Conservation (phyloP, 495 filamentous ascomycete species). For the Hyaloscypha hepaticicola region DNA sequence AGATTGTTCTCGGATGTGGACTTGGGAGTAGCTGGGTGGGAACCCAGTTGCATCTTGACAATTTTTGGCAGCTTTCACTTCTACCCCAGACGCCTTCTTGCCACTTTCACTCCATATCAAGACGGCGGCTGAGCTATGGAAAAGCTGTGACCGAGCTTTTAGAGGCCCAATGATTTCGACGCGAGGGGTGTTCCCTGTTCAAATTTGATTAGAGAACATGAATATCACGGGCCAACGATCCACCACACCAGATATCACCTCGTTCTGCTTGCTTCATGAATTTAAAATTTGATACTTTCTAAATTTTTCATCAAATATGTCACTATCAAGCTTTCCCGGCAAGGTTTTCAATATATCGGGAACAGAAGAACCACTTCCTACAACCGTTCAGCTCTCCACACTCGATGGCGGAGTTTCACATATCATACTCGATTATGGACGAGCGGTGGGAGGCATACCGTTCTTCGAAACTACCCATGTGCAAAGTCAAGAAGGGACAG, state of each 20-base stretch:
- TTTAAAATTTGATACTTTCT: too few species aligned
- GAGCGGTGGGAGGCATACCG: constrained; percentile 18
- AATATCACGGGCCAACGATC: not conserved
- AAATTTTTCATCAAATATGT: not conserved
- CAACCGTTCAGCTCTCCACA: not conserved
- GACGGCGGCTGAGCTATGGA: not conserved
- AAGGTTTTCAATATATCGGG: not conserved
- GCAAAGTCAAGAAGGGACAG: not conserved
- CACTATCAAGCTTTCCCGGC: not conserved
- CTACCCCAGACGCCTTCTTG: too few species aligned
- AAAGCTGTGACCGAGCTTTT: not conserved
- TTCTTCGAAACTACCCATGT: constrained; percentile 10
- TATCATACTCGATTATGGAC: constrained; percentile 19
- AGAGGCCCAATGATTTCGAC: not conserved
- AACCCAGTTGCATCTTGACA: too few species aligned
- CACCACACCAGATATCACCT: too few species aligned
- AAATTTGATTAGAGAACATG: not conserved
- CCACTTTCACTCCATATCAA: not conserved
- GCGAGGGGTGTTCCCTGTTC: not conserved
- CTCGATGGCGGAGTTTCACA: constrained; percentile 9
- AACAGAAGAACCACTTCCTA: not conserved
- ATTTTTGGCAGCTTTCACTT: too few species aligned
- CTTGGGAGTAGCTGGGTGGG: not conserved
- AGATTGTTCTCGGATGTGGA: not conserved
- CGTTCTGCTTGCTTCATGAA: too few species aligned